Evolutionary conservation across 106 monocot genomes (phyloP).

Genomic region (Dioscorea zingiberensis): DNA sequence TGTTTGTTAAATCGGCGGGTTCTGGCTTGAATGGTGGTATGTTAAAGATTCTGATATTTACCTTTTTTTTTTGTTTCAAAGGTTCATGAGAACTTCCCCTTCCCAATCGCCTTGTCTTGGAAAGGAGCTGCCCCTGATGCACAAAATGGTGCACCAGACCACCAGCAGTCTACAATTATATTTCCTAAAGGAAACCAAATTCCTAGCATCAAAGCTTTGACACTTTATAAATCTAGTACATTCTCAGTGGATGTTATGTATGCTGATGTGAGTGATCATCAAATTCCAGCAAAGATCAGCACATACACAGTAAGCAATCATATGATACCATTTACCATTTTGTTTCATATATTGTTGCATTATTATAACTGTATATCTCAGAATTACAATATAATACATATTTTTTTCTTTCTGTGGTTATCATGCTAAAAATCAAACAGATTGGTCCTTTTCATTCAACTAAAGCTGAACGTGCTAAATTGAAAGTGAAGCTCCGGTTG

Average conservation of each 20-base stretch:
- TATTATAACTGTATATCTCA: background rate
- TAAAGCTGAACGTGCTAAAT: conserved; percentile 56
- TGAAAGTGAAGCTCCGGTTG: conserved; percentile 78
- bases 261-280: conserved; percentile 29
- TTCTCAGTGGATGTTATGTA: conserved; percentile 63
- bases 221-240: conserved; percentile 46
- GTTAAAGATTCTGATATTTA: too few species aligned
- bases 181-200: conserved; percentile 74
- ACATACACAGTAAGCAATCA: conserved; percentile 58
- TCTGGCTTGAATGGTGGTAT: too few species aligned
- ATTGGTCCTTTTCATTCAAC: conserved; percentile 87
- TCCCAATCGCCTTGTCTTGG: conserved; percentile 75
- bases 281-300: conserved; percentile 52
- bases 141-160: conserved; percentile 30
- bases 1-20: too few species aligned
- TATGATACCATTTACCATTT: background rate
- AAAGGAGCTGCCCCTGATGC: conserved; percentile 48
- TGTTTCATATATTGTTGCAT: background rate
- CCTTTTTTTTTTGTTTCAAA: conserved; percentile 12
- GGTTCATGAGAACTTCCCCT: conserved; percentile 93
- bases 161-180: conserved; percentile 45
- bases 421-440: conserved; percentile 23
- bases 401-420: too few species aligned
- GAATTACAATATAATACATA: too few species aligned
- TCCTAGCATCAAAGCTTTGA: conserved; percentile 50